Base-by-base conservation (phyloP, 495 filamentous ascomycete genomes). In the Trichoderma reesei region DNA sequence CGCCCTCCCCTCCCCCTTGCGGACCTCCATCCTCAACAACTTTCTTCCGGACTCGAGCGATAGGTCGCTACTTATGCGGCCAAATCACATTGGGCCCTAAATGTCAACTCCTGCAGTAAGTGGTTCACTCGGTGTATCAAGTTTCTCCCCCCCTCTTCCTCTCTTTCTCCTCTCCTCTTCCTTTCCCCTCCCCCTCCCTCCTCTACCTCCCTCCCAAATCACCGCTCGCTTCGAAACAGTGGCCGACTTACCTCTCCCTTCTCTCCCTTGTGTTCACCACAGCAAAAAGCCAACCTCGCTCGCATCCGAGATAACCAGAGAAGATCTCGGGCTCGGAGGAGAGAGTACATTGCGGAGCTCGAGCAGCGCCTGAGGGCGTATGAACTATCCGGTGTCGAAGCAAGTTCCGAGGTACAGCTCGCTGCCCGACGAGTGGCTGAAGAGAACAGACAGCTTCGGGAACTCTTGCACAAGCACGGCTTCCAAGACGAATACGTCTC, bases 291-390 rank as follows among this genome's bases (percentile, higher is more conserved):
- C 59, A 77, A 80, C 64, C 77, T 82, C 26, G 74, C 75, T 26
- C 84, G 85, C 46, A 80, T 86, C 59, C 82, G 90, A n/a, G 88
- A 92, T 59, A 94, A 94, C 71, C 90, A 94, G 69, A 83, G 90
- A 51, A 87, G 86, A 42, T 91, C 88, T 59, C 85, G 90, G 33
- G 89, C 89, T 13, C 79, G 86, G 31, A 84, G 84, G 65, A 91
- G 89, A 74, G 86, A 91, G 70, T 89, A 95, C 70, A 73, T 90
- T 20, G 75, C 83, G 41, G 85, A 88, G 31, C 77, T 94, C 37
- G 90, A 94, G 70, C 71, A 80, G 48, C 85, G 83, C 64, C 70
- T 90, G 56, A 80, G 81, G n/a, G 65, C 74, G 8, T 86, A 78
- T 67, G 85, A 92, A 69, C 74, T 73, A 10, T 69, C 75, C 26